These are phyloP conservation scores for Suillus cothurnatus DNA, from an alignment of 768 basidiomycete species.

Conservation along the genomic window DNA sequence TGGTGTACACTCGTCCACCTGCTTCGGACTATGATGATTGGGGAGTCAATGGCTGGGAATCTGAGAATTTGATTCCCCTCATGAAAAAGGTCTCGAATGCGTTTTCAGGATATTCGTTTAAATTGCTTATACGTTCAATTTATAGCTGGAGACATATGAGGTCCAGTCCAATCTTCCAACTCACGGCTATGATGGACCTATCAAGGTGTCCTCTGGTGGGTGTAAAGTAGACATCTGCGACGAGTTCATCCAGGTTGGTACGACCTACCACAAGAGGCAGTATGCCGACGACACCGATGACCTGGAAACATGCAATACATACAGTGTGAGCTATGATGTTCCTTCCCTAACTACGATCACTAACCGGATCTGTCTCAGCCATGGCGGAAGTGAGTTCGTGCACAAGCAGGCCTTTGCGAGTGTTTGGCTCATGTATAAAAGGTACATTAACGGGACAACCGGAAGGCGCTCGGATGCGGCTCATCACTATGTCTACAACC, in stretches of 20 bases:
- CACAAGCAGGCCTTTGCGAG: no score
- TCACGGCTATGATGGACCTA: neutral
- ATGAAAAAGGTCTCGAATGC: neutral
- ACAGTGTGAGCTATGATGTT: neutral
- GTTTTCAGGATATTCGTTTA: neutral
- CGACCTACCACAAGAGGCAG: neutral
- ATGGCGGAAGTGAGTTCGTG: slow-evolving; percentile 49
- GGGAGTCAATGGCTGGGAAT: neutral
- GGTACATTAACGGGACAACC: slow-evolving; percentile 53
- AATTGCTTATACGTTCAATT: neutral
- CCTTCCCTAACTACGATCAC: neutral
- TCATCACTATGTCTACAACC: neutral
- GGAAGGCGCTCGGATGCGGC: slow-evolving; percentile 61
- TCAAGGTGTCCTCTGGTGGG: neutral
- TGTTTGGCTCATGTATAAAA: slow-evolving; percentile 21
- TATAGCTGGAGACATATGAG: neutral
- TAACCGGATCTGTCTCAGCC: neutral
- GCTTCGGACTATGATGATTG: neutral
- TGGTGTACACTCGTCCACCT: neutral
- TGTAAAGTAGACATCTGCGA: neutral
- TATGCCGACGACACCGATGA: neutral
- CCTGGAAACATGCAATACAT: neutral
- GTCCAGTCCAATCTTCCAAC: neutral
- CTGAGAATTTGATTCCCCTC: neutral
- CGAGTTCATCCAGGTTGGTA: neutral